These are phyloP conservation scores for Yarrowia keelungensis DNA, from an alignment of 805 yeast species.

Conservation along the genomic window DNA sequence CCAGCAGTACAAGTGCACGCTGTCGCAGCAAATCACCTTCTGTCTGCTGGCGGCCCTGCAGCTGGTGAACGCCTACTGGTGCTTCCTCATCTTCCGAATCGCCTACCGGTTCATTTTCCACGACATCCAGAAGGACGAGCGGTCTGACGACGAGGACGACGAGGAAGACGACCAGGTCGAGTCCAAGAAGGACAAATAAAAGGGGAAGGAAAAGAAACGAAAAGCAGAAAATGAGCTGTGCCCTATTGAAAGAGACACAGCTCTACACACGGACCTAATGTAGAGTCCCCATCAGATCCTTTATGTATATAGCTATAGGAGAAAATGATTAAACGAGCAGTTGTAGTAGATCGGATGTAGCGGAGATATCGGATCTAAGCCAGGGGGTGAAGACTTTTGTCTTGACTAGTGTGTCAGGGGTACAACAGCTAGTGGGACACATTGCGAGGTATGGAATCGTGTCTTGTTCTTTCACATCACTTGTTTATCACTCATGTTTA, in stretches of 20 bases:
- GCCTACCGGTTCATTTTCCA: slow-evolving; percentile 66
- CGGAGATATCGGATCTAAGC: too few species aligned
- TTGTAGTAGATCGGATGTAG: too few species aligned
- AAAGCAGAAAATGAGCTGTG: too few species aligned
- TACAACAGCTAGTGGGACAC: too few species aligned
- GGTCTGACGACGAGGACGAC: slow-evolving; percentile 85
- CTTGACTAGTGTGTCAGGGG: too few species aligned
- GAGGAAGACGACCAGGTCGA: slow-evolving; percentile 52
- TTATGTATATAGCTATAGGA: slow-evolving; percentile 22
- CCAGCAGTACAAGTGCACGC: slow-evolving; percentile 96
- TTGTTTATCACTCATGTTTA: too few species aligned
- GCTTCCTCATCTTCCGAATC: slow-evolving; percentile 79
- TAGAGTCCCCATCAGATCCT: background rate
- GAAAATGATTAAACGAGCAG: background rate
- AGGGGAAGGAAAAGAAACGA: too few species aligned
- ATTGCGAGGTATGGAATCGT: too few species aligned
- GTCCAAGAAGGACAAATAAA: slow-evolving; percentile 30
- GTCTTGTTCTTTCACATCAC: too few species aligned
- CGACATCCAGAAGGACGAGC: slow-evolving; percentile 75
- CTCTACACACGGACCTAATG: background rate
- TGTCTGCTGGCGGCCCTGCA: slow-evolving; percentile 79
- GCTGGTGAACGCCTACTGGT: slow-evolving; percentile 87
- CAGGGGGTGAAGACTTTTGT: too few species aligned
- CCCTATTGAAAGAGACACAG: too few species aligned
- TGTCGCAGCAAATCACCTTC: slow-evolving; percentile 90